Percentiles rank a stretch among this genome's conserved stretches.
Evolutionary conservation across 495 filamentous ascomycete species (phyloP).

Genomic region (Annulohypoxylon moriforme): DNA sequence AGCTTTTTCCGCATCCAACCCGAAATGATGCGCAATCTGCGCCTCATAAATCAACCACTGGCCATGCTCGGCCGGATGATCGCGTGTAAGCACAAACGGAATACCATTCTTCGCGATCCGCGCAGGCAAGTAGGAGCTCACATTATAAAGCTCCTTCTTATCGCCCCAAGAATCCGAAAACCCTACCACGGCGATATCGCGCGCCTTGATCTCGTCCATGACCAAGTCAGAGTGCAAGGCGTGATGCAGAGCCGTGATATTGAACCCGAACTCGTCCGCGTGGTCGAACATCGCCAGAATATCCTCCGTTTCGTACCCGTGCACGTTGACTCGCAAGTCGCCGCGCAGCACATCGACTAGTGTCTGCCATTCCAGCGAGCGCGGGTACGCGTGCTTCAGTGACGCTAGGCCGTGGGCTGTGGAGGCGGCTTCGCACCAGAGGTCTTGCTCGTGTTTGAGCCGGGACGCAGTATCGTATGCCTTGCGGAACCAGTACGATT

Average conservation of each 20-base stretch:
- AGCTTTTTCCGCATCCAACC: slow-evolving; percentile 59
- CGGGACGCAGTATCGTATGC: slow-evolving; percentile 60
- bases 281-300: slow-evolving; percentile 62
- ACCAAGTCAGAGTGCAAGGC: slow-evolving; percentile 62
- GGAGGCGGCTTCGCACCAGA: slow-evolving; percentile 57
- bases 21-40: slow-evolving; percentile 61
- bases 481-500: slow-evolving; percentile 54
- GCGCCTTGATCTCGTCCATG: slow-evolving; percentile 61
- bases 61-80: slow-evolving; percentile 55
- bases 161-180: slow-evolving; percentile 64
- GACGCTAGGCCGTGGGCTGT: slow-evolving; percentile 8
- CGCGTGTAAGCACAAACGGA: slow-evolving; percentile 62
- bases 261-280: slow-evolving; percentile 64
- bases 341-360: slow-evolving; percentile 62
- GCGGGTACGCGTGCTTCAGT: slow-evolving; percentile 45
- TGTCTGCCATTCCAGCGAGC: slow-evolving; percentile 61
- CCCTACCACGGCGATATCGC: slow-evolving; percentile 48
- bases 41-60: slow-evolving; percentile 61
- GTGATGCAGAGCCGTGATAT: slow-evolving; percentile 64
- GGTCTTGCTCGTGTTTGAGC: slow-evolving; percentile 58
- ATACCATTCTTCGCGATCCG: slow-evolving; percentile 61
- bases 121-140: slow-evolving; percentile 60
- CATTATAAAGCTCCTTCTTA: slow-evolving; percentile 63
- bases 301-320: slow-evolving; percentile 66
- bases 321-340: slow-evolving; percentile 63